A percentile compares a stretch with the other conserved stretches of the same genome.
These are phyloP conservation scores for Persicaria tinctoria DNA, from an alignment of 148 eudicot genomes.

Conservation along the genomic window DNA sequence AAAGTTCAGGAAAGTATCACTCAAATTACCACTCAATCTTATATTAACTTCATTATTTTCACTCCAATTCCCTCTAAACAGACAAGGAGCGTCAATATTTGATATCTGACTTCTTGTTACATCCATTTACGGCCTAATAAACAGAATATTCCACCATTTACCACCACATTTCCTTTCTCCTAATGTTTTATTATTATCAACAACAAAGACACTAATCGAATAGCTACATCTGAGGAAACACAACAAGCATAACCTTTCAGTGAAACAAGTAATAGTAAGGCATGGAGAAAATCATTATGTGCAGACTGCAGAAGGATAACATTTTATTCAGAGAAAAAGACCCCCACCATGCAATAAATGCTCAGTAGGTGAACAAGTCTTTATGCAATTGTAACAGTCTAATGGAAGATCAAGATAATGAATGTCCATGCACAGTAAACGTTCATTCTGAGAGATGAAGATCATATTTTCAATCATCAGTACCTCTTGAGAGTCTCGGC, in stretches of 20 bases:
- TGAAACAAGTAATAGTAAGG: not conserved
- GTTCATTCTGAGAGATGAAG: not conserved
- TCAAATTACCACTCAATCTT: not conserved
- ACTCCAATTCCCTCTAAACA: not conserved
- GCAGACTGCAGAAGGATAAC: not conserved
- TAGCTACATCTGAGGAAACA: not conserved
- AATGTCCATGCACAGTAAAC: not conserved
- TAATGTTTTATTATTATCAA: not conserved
- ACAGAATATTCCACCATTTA: not conserved
- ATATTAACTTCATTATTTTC: not conserved
- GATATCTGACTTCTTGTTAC: not conserved
- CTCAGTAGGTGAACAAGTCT: not conserved
- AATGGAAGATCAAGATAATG: not conserved
- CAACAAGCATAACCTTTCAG: not conserved
- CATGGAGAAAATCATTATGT: not conserved
- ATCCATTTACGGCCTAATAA: not conserved
- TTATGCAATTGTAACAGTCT: not conserved
- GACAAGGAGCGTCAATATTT: not conserved
- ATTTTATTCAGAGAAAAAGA: not conserved
- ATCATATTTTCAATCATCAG: not conserved
- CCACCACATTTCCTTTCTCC: not conserved
- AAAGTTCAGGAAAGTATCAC: not conserved
- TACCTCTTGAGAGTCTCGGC: constrained; percentile 99
- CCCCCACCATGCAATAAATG: not conserved
- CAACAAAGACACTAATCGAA: not conserved